Percentiles rank a stretch among this genome's conserved stretches.
Conservation (phyloP, 345 rosid species). For the Kernera saxatilis region DNA sequence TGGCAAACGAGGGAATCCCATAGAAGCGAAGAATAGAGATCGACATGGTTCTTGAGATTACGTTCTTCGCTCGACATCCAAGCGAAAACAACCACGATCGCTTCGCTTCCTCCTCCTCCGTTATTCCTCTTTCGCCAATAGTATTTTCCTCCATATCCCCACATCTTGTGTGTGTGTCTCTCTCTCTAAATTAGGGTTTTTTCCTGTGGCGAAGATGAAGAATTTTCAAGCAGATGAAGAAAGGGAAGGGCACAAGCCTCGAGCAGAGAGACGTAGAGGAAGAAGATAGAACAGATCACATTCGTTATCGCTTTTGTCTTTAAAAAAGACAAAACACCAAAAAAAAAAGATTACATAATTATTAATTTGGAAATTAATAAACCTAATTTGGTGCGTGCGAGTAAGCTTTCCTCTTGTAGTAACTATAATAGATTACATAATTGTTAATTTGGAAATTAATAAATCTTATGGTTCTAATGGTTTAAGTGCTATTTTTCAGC, state of each 20-base stretch:
- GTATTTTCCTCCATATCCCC: slow-evolving; percentile 77
- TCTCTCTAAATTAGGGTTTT: not conserved
- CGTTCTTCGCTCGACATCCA: slow-evolving; percentile 87
- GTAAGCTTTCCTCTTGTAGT: too few relatives aligned
- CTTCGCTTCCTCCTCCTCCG: slow-evolving; percentile 42
- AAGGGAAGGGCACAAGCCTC: slow-evolving; percentile 18
- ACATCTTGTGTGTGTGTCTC: slow-evolving; percentile 43
- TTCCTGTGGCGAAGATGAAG: not conserved
- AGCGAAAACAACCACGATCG: slow-evolving; percentile 68
- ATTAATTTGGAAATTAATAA: too few relatives aligned
- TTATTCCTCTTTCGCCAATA: slow-evolving; percentile 63
- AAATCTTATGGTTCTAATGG: too few relatives aligned
- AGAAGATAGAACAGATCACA: slow-evolving; percentile 23
- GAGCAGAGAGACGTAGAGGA: slow-evolving; percentile 30
- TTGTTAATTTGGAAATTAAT: too few relatives aligned
- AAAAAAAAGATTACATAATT: too few relatives aligned
- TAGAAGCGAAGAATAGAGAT: slow-evolving; percentile 62
- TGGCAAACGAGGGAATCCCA: slow-evolving; percentile 86
- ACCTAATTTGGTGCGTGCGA: too few relatives aligned
- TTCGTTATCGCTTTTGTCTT: slow-evolving; percentile 9
- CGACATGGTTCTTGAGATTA: slow-evolving; percentile 55
- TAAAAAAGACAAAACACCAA: too few relatives aligned
- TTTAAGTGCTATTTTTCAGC: too few relatives aligned
- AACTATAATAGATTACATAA: too few relatives aligned
- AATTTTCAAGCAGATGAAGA: not conserved